Conservation (phyloP, 2,329 filamentous ascomycete genomes). For the Nemania serpens region DNA sequence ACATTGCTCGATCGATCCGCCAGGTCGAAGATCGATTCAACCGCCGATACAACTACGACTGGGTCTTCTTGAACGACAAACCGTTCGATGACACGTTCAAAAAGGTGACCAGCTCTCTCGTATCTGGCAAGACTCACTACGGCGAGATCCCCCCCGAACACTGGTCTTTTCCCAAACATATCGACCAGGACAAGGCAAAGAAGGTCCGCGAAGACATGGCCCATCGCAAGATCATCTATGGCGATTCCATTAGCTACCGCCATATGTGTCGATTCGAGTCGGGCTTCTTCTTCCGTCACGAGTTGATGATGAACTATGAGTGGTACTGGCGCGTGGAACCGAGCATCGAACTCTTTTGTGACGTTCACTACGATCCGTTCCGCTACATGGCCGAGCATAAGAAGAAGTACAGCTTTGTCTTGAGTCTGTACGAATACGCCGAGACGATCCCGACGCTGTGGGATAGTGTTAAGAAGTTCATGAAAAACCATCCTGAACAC, state of each 20-base stretch:
- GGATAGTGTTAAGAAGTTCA: constrained; percentile 95
- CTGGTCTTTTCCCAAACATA: constrained; percentile 96
- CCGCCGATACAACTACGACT: constrained; percentile 94
- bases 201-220: constrained; percentile 94
- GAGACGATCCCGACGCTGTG: constrained; percentile 96
- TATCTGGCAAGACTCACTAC: constrained; percentile 92
- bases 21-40: constrained; percentile 99
- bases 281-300: constrained; percentile 98
- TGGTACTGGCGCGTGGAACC: constrained; percentile 99
- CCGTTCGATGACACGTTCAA: constrained; percentile 94
- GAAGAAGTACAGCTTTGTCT: constrained; percentile 97
- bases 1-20: constrained; percentile 93
- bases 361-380: constrained; percentile 95
- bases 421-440: constrained; percentile 94
- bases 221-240: constrained; percentile 95
- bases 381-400: constrained; percentile 93
- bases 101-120: constrained; percentile 82
- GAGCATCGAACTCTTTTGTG: constrained; percentile 94
- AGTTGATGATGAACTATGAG: constrained; percentile 92
- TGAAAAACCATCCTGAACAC: constrained; percentile 86
- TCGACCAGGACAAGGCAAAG: constrained; percentile 90
- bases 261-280: constrained; percentile 99
- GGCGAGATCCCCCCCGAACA: constrained; percentile 88
- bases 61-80: constrained; percentile 98
- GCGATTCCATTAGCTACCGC: constrained; percentile 93